Evolutionary conservation across 1,139 yeast species (phyloP).

Genomic region (Pneumocystis murina): DNA sequence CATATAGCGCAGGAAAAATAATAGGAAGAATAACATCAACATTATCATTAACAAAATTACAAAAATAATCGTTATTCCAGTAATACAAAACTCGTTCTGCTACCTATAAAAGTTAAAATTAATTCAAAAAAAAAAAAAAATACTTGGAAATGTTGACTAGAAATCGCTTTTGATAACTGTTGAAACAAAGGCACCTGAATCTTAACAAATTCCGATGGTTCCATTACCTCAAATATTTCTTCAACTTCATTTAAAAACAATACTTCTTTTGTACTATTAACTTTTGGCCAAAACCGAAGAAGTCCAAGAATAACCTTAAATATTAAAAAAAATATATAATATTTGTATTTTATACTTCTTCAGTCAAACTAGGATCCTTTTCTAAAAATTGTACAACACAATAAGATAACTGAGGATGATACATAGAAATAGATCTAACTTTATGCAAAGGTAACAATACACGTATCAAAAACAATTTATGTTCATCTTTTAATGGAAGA

Average conservation of each 20-base stretch:
- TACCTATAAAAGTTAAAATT: conserved; percentile 19
- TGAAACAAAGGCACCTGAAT: conserved; percentile 89
- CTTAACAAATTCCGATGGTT: conserved; percentile 79
- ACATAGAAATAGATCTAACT: conserved; percentile 69
- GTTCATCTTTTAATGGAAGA: conserved; percentile 90
- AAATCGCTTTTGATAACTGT: conserved; percentile 83
- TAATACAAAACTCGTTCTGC: conserved; percentile 87
- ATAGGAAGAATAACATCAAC: conserved; percentile 89
- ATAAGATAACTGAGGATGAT: conserved; percentile 93
- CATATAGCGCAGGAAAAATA: conserved; percentile 78
- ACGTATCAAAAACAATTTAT: conserved; percentile 73
- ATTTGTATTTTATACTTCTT: conserved; percentile 37
- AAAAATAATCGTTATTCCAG: conserved; percentile 90
- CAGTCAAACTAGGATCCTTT: conserved; percentile 81
- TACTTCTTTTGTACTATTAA: conserved; percentile 86
- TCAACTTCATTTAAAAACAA: conserved; percentile 92
- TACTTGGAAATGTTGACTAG: conserved; percentile 89
- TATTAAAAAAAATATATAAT: not conserved
- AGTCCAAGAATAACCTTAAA: conserved; percentile 57
- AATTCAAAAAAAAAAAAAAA: not conserved
- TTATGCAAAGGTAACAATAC: conserved; percentile 90
- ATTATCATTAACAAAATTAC: conserved; percentile 72
- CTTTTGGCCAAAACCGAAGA: conserved; percentile 92
- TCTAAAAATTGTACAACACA: conserved; percentile 94
- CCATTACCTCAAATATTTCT: conserved; percentile 91